Base-by-base conservation (phyloP, 1,284 basidiomycete genomes). In the Leucoagaricus sp. region DNA sequence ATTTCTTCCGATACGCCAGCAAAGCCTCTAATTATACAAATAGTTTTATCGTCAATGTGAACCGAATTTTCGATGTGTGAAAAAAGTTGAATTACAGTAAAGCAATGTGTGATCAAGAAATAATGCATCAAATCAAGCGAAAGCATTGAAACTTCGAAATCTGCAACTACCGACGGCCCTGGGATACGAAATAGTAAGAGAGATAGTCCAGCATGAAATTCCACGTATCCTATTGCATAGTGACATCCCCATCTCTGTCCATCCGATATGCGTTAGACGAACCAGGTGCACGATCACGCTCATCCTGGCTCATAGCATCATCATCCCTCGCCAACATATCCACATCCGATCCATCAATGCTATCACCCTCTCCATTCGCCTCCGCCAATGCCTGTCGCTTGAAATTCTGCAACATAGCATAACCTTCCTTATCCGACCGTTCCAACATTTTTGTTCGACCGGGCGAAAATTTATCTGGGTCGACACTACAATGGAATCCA, bases 401-500 rank as follows among this genome's bases (percentile, higher is more conserved):
- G 67, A 41, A 64, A 1, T 62, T 61, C 38, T 72, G 72, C 56
- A 87, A 58, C 49, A 75, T 75, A 25, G 58, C 61, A 33, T 74
- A 66, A 4, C 85, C 84, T 34, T 72, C 74, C 51, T 61, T 67
- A 55, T 84, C 82, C 34, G 85, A 85, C 55, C 83, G 83, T 57
- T 77, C 73, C 29, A 89, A 61, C 86, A 87, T 87, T 36, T 64
- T 63, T 29, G 70, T 58, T 12, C 87, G 75, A 42, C 69, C 74
- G n/a, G 70, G 62, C 63, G 79, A 81, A 73, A 82, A 85, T 12
- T 67, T 66, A 31, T 72, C 68, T 15, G 88, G 85, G 59, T 89
- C 86, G 66, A 88, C 83, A 33, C 84, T 76, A 63, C 88, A 87
- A 58, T 78, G 73, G 57, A 76, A 79, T 0, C 88, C 88, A 3